Evolutionary conservation across 495 filamentous ascomycete species (phyloP), one percentile per base, ranked within the genome.

Genomic region (Talaromyces proteolyticus): DNA sequence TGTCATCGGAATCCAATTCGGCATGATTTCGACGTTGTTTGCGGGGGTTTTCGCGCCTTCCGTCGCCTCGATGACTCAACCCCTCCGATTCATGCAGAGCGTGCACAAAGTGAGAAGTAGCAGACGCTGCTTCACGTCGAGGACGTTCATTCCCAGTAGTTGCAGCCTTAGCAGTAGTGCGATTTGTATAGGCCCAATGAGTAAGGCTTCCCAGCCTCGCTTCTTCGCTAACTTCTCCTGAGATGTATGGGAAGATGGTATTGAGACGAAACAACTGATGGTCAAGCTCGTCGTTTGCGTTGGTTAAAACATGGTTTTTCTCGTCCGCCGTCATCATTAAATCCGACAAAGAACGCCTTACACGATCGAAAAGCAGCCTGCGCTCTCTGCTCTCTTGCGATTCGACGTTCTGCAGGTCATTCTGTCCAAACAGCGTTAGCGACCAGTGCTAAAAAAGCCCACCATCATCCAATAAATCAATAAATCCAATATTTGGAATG

Each of bases 171-270:
- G 80, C 70, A 20, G 72, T 59, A 57, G 83, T 79, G 47, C 94
- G 92, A 54, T 96, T 91, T 7, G 81, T 82, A 68, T 96, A 97
- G 46, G 93, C 93, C 93, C 93, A 99, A 63, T 99, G 93, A 45
- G 81, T 88, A 44, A 84, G 77, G 64, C 89, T 97, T 23, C 93
- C 93, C 61, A 88, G 81, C 59, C 94, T 86, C 47, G 94, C 89
- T 62, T 96, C 88, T 29, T 95, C 91, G 70, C 91, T 96, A 62
- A 97, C 87, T 62, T 97, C 93, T 41, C 75, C 71, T 47, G 91
- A 87, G 46, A 97, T 80, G 67, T 88, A 84, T 12, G 87, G 85
- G 71, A 81, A 94, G 18, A 91, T 80, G 37, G 84, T 82, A 54
- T 97, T 87, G 55, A 96, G 80, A 19, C 93, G 87, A 47, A 79